Evolutionary conservation across 2,329 filamentous ascomycete genomes (phyloP), one percentile per base, ranked within the genome.

Genomic region (Neofusicoccum umdonicola): DNA sequence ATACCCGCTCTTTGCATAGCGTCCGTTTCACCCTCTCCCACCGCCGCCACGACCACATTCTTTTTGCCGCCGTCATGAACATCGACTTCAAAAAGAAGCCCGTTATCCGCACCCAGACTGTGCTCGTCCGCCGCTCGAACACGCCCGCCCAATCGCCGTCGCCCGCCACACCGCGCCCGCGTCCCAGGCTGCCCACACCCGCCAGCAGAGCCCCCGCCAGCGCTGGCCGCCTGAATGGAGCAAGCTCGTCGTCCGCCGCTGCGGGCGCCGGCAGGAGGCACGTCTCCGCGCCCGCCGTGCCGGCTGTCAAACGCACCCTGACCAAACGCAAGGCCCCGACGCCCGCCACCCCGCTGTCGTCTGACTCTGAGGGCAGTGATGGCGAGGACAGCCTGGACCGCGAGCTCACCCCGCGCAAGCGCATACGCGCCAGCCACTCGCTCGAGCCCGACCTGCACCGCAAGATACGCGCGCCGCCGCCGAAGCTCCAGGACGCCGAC

Each of bases 391-490:
- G 39, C 27, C 19, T 58, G 41, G 56, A 57, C 51, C 39, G 52
- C 31, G 51, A 57, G 50, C 48, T 62, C 56, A 62, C 64, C 31
- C 57, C 64, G 47, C 56, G 76, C 66, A 76, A 75, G 68, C 71
- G 74, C 44, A 67, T 73, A 65, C 75, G 74, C 62, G 75, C 72
- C 62, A 77, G 74, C 68, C 74, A 67, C 39, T 76, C 74, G 57
- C 73, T 71, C 1, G 76, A 78, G 68, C 76, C 76, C 12, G 76
- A 78, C 65, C 56, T 69, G 64, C 71, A 69, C 60, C 65, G 76
- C 52, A 69, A 74, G 65, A 73, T 78, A 65, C 70, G 66, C 42
- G 13, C 44, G 52, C 65, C 41, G 62, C 62, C 27, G 67, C 67
- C 34, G 67, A 64, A 39, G 56, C 51, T 9, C 12, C 65, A 61